Evolutionary conservation across 108 stramenopile genomes (phyloP).

Genomic region (Conticribra weissflogii): DNA sequence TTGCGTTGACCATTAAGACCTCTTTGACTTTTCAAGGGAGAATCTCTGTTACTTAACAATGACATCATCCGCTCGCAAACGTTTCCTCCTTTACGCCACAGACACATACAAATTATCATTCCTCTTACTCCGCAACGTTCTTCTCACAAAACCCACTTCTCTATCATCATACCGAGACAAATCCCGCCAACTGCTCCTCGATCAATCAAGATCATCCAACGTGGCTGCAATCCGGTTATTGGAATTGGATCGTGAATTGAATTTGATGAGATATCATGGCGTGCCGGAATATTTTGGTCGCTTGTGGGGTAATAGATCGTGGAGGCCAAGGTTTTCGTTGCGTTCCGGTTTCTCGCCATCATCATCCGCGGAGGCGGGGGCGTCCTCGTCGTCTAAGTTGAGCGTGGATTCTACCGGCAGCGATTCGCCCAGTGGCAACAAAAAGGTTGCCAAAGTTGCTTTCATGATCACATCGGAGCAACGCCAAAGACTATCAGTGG

Average conservation of each 20-base stretch:
- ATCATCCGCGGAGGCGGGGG: background rate
- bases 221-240: constrained; percentile 25
- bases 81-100: constrained; percentile 15
- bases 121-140: constrained; percentile 20
- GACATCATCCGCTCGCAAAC: constrained; percentile 8
- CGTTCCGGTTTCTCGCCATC: background rate
- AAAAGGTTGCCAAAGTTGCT: constrained; percentile 31
- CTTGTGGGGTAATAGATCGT: constrained; percentile 20
- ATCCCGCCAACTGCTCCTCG: constrained; percentile 17
- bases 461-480: constrained; percentile 48
- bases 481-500: constrained; percentile 20
- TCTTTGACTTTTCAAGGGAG: too few relatives aligned
- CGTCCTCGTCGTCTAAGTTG: background rate
- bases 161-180: constrained; percentile 18
- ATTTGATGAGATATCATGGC: constrained; percentile 27
- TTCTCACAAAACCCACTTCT: constrained; percentile 26
- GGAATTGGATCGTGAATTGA: constrained; percentile 31
- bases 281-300: constrained; percentile 21
- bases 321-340: background rate
- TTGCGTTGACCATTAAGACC: too few relatives aligned
- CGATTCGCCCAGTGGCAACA: background rate
- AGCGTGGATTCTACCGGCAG: too few relatives aligned
- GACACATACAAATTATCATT: constrained; percentile 26
- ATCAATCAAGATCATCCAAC: constrained; percentile 25
- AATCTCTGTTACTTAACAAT: constrained; percentile 5